phyloP scores from a whole-genome alignment of 2,329 filamentous ascomycete genomes.

The Colletotrichum graminicola region DNA sequence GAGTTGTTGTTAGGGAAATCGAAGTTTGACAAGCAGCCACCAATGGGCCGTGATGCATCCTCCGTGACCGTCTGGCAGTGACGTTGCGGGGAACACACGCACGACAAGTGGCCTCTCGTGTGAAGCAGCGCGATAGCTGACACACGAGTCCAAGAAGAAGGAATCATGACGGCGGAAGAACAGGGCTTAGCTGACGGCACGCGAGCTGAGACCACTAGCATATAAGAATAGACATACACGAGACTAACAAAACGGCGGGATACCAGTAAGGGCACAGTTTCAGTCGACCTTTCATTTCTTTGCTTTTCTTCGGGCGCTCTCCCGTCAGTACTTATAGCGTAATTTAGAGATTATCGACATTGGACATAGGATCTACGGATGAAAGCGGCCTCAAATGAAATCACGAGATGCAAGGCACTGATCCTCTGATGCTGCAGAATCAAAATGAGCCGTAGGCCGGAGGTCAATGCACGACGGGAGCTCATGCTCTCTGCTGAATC shows the following conservation, averaged over 20 bases:
- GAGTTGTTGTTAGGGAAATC: background rate
- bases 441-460: background rate
- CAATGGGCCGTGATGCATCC: conserved; percentile 4
- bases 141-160: background rate
- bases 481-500: background rate
- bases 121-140: background rate
- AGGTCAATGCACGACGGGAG: background rate
- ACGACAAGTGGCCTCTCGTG: background rate
- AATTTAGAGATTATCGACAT: background rate
- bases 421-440: no score
- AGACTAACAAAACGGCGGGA: no score
- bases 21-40: background rate
- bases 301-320: background rate
- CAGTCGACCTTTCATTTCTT: background rate
- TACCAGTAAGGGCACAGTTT: background rate
- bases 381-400: background rate
- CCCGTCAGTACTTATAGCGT: background rate
- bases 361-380: no score
- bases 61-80: conserved; percentile 8
- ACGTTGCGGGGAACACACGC: conserved; percentile 24
- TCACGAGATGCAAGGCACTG: background rate
- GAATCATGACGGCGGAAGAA: background rate
- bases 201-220: background rate
- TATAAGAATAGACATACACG: background rate
- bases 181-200: background rate